Base-by-base conservation (phyloP, 345 rosid species). In the Murraya koenigii region DNA sequence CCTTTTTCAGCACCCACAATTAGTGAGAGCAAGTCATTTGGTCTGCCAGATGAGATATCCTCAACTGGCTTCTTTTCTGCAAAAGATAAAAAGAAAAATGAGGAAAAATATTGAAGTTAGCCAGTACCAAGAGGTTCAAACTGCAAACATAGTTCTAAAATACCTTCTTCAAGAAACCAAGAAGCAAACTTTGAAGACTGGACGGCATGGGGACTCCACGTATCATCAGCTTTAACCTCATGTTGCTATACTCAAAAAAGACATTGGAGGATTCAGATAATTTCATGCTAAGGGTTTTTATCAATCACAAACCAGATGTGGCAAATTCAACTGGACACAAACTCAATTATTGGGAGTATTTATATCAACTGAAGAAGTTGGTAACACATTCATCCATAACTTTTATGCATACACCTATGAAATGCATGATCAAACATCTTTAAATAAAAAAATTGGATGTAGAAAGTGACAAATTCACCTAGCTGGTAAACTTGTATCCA, bases 141-240 rank as follows among this genome's bases (percentile, higher is more conserved):
- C 35, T 54, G 54, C 62, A 59, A 75, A 72, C 63, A 75, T 62
- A 58, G 63, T 38, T 44, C 60, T 56, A 23, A 38, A 61, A 78
- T 81, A 96, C 99, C 99, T 86, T 90, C 97, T 87, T 96, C 97
- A 69, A 84, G 77, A 87, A 96, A 96, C 87, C 93, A 90, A 77
- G 83, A 90, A 69, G 95, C 95, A 78, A 96, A 96, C 86, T 89
- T 96, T 74, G 99, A 96, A 83, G 97, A 93, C 49, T 87, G 88
- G 71, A 76, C 83, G 30, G 61, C 66, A 52, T 72, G 87, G 73
- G 91, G 80, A 78, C 80, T 86, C 85, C 59, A 67, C 19, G 66
- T 56, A 56, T 85, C 94, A 70, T 88, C 94, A 75, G 75, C 85
- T 80, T 89, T 87, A 73, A 71, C 73, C 75, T 80, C 87, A 55